phyloP scores from a whole-genome alignment of 805 yeast species.

The Wickerhamiella lipophila region DNA sequence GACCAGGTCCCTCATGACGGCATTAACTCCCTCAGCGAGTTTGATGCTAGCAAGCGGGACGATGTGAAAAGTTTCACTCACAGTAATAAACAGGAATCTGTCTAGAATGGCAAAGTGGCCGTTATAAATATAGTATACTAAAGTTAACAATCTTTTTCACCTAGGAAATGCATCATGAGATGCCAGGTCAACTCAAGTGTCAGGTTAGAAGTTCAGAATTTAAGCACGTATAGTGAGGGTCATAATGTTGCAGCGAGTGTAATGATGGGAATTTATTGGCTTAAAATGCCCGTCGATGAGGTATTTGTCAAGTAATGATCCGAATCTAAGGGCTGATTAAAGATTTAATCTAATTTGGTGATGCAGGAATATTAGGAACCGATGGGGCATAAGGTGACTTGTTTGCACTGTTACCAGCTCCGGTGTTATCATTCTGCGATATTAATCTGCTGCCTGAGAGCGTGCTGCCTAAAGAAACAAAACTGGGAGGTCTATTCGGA shows the following conservation, averaged over 20 bases:
- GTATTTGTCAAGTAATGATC: too few species aligned
- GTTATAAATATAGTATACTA: too few species aligned
- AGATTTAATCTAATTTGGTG: background rate
- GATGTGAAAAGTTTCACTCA: background rate
- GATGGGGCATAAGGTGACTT: background rate
- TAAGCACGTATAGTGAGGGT: too few species aligned
- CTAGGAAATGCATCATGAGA: too few species aligned
- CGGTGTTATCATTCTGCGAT: background rate
- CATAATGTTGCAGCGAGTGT: too few species aligned
- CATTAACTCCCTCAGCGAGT: background rate
- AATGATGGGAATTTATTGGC: too few species aligned
- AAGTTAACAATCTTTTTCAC: too few species aligned
- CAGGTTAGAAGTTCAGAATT: too few species aligned
- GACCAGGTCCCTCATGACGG: constrained; percentile 6
- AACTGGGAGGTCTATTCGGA: constrained; percentile 9
- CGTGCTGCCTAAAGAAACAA: constrained; percentile 5
- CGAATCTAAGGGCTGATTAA: background rate
- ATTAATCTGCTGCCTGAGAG: background rate
- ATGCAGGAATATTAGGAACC: constrained; percentile 2
- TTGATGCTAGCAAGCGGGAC: background rate
- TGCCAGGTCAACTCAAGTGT: too few species aligned
- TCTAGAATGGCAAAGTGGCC: too few species aligned
- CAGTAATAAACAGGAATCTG: too few species aligned
- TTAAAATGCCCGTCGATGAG: too few species aligned
- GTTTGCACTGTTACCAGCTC: background rate